phyloP scores from a whole-genome alignment of 108 stramenopile species.

The Conticribra guillardii region DNA sequence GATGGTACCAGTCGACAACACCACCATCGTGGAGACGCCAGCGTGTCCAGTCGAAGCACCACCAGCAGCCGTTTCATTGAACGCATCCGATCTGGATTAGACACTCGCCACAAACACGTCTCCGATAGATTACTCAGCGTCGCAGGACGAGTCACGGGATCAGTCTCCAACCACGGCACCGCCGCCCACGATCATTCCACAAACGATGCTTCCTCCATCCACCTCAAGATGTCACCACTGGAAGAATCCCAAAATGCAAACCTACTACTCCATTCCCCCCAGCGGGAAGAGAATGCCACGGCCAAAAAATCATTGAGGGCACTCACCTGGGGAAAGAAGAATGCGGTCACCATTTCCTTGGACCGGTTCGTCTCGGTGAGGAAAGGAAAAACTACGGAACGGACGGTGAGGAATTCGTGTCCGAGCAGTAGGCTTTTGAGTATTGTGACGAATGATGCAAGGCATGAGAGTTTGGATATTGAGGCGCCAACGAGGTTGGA shows the following conservation, averaged over 20 bases:
- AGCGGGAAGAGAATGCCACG: not conserved
- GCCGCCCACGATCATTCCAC: not conserved
- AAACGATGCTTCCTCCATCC: not conserved
- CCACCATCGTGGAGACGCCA: not conserved
- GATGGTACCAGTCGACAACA: too few species aligned
- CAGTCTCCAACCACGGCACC: not conserved
- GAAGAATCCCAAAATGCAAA: conserved; percentile 5
- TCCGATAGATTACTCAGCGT: not conserved
- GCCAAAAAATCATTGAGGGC: conserved; percentile 28
- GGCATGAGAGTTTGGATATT: conserved; percentile 71
- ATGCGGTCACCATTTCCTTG: conserved; percentile 66
- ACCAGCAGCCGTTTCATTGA: conserved; percentile 28
- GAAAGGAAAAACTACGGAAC: conserved; percentile 85
- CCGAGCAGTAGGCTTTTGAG: conserved; percentile 61
- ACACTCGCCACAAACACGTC: not conserved
- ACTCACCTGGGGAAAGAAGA: conserved; percentile 88
- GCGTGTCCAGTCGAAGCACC: conserved; percentile 15
- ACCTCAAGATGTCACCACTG: not conserved
- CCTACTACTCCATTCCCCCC: conserved; percentile 4
- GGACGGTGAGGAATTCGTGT: conserved; percentile 65
- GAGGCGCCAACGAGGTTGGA: conserved; percentile 87
- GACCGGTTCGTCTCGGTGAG: conserved; percentile 68
- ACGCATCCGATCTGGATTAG: conserved; percentile 13
- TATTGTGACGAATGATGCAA: conserved; percentile 59
- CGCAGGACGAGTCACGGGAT: not conserved